Conservation (phyloP, 805 yeast species). For the Monosporozyma yasuniensis region DNA sequence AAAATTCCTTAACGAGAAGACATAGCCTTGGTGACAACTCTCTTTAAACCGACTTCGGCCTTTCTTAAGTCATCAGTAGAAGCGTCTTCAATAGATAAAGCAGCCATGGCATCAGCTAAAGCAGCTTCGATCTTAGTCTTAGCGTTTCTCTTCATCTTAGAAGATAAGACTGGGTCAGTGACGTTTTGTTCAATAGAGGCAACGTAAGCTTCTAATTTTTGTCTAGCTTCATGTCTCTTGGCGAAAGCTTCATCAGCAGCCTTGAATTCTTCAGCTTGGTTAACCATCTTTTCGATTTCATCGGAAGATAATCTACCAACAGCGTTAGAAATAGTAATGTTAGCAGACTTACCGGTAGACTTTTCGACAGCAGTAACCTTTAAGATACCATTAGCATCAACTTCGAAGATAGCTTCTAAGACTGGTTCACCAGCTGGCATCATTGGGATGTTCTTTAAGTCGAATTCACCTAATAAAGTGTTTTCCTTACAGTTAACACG, state of each 20-base stretch:
- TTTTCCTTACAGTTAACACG: slow-evolving; percentile 97
- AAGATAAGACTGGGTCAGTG: slow-evolving; percentile 96
- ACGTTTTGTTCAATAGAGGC: slow-evolving; percentile 90
- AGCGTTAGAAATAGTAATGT: slow-evolving; percentile 98
- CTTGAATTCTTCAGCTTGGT: slow-evolving; percentile 98
- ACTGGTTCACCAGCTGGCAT: slow-evolving; percentile 99
- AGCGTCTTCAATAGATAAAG: slow-evolving; percentile 94
- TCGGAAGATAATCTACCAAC: slow-evolving; percentile 95
- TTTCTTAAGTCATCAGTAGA: slow-evolving; percentile 96
- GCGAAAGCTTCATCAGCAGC: slow-evolving; percentile 98
- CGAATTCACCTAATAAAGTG: slow-evolving; percentile 97
- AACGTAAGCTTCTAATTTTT: slow-evolving; percentile 97
- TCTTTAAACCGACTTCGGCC: slow-evolving; percentile 98
- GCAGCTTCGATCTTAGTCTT: slow-evolving; percentile 97
- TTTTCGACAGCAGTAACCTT: slow-evolving; percentile 98
- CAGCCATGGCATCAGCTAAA: slow-evolving; percentile 95
- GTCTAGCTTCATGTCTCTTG: slow-evolving; percentile 98
- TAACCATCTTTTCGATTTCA: slow-evolving; percentile 97
- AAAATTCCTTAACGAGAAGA: slow-evolving; percentile 71
- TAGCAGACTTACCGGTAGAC: slow-evolving; percentile 96
- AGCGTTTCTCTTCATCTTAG: slow-evolving; percentile 94
- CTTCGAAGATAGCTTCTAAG: slow-evolving; percentile 96
- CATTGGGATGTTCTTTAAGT: slow-evolving; percentile 96
- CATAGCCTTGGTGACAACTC: slow-evolving; percentile 99
- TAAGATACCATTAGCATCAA: slow-evolving; percentile 98